phyloP scores from a whole-genome alignment of 2,329 filamentous ascomycete species.

The Coleophoma eucalyptorum region DNA sequence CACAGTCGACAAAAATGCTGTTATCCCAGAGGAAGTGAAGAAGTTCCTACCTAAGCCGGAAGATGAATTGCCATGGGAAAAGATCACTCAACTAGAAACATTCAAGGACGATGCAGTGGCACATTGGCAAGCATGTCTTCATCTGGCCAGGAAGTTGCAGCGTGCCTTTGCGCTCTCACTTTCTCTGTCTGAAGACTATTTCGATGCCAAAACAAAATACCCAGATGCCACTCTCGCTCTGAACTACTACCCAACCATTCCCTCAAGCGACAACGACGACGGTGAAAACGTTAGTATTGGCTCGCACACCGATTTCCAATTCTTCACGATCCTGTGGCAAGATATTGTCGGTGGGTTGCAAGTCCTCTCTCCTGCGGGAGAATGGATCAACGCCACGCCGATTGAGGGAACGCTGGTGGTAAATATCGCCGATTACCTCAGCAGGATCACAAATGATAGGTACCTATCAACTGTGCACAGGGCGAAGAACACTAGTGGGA shows the following conservation, averaged over 20 bases:
- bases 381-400: constrained; percentile 40
- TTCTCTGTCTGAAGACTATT: constrained; percentile 44
- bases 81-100: background rate
- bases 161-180: constrained; percentile 48
- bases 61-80: background rate
- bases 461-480: constrained; percentile 78
- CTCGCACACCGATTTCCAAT: constrained; percentile 38
- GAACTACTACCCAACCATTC: constrained; percentile 27
- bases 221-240: constrained; percentile 32
- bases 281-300: constrained; percentile 29
- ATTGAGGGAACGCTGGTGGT: constrained; percentile 37
- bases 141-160: background rate
- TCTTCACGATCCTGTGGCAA: constrained; percentile 43
- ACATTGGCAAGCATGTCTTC: background rate
- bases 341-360: constrained; percentile 40
- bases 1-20: background rate
- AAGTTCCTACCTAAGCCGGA: background rate
- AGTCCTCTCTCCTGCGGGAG: constrained; percentile 35
- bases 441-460: constrained; percentile 75
- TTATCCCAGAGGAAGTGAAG: background rate
- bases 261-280: constrained; percentile 8
- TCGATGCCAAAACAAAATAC: constrained; percentile 45
- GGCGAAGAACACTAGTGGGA: constrained; percentile 68
- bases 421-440: constrained; percentile 53
- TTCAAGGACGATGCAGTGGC: background rate